Evolutionary conservation across 2,329 filamentous ascomycete species (phyloP).

Genomic region (Diaporthe sp.): DNA sequence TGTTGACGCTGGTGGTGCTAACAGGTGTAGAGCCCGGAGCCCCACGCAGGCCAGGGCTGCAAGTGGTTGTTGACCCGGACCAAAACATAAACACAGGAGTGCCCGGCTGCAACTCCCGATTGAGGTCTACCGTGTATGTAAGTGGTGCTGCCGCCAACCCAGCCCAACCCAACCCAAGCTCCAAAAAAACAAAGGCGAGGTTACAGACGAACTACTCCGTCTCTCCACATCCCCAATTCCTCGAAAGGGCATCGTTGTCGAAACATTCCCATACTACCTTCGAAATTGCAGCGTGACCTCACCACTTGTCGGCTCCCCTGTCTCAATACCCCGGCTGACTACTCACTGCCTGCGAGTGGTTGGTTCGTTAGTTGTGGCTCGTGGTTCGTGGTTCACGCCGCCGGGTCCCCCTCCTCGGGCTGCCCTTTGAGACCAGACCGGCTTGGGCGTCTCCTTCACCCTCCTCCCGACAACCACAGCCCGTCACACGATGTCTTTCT

Average conservation of each 20-base stretch:
- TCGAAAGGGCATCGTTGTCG: background rate
- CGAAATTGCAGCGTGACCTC: conserved; percentile 26
- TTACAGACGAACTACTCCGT: conserved; percentile 17
- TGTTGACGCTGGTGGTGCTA: conserved; percentile 11
- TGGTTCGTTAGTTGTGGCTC: conserved; percentile 7
- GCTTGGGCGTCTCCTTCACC: conserved; percentile 10
- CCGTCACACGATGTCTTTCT: conserved; percentile 59
- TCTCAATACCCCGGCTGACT: conserved; percentile 5
- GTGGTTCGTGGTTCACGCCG: background rate
- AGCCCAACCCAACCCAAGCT: conserved; percentile 5
- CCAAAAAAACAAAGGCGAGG: conserved; percentile 20
- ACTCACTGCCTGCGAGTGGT: conserved; percentile 13
- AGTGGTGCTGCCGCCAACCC: conserved; percentile 15
- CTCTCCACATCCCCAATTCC: conserved; percentile 11
- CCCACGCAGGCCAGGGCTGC: background rate
- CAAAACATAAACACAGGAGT: conserved; percentile 34
- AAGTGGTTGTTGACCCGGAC: conserved; percentile 6
- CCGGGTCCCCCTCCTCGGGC: conserved; percentile 33
- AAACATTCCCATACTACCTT: conserved; percentile 8
- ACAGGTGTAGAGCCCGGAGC: background rate
- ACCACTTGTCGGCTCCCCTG: background rate
- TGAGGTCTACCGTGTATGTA: background rate
- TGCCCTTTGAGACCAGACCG: conserved; percentile 29
- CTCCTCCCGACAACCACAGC: conserved; percentile 19
- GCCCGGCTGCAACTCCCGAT: conserved; percentile 11